phyloP scores from a whole-genome alignment of 768 basidiomycete species.

The Auricularia auricula-judae region DNA sequence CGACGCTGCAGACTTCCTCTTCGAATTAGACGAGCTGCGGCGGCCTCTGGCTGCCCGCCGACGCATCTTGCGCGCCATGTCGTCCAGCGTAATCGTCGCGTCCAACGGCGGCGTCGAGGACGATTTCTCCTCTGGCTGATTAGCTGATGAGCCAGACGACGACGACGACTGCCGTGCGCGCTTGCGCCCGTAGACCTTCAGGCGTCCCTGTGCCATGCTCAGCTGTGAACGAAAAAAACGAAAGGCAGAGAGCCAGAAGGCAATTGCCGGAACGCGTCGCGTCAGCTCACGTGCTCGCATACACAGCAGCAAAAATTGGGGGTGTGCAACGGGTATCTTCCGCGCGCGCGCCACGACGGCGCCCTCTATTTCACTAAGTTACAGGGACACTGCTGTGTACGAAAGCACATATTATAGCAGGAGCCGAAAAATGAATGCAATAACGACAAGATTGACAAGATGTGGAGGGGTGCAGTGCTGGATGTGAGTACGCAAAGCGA shows the following conservation, averaged over 20 bases:
- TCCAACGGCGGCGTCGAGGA: not conserved
- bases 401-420: not conserved
- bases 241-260: not conserved
- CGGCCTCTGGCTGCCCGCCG: not conserved
- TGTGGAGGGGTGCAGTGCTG: not conserved
- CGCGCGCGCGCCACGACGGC: not conserved
- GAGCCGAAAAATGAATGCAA: not conserved
- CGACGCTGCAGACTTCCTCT: not conserved
- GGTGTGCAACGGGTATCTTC: not conserved
- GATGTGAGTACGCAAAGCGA: not conserved
- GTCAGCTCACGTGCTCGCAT: not conserved
- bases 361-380: not conserved
- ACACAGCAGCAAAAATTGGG: not conserved
- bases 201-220: not conserved
- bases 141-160: not conserved
- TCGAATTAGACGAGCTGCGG: constrained; percentile 2
- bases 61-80: constrained; percentile 1
- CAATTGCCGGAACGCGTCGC: not conserved
- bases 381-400: not conserved
- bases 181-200: not conserved
- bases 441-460: not conserved
- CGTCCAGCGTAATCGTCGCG: constrained; percentile 4
- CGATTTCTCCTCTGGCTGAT: not conserved
- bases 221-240: not conserved
- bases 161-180: not conserved